A percentile compares a stretch with the other conserved stretches of the same genome.
Conservation (phyloP, 2,329 filamentous ascomycete genomes). For the Hysterium pulicare region DNA sequence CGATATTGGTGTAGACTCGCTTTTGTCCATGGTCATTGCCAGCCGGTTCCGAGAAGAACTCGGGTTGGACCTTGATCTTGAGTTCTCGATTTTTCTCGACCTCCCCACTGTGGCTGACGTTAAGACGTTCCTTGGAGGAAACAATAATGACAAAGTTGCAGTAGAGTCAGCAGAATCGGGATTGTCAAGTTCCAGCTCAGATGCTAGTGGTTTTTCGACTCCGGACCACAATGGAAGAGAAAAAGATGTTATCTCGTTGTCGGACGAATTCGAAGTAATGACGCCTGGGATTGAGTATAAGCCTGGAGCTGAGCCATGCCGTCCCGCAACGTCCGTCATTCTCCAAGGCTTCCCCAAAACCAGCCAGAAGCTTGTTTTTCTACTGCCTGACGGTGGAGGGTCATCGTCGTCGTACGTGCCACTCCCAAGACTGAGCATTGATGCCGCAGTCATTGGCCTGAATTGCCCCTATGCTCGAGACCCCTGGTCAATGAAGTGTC, state of each 20-base stretch:
- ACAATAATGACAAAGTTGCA: background rate
- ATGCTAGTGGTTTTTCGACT: constrained; percentile 23
- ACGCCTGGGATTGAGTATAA: background rate
- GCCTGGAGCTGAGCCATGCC: background rate
- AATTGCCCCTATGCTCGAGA: constrained; percentile 39
- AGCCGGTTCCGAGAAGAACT: constrained; percentile 23
- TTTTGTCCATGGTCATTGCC: constrained; percentile 20
- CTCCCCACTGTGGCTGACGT: constrained; percentile 54
- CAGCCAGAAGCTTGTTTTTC: constrained; percentile 31
- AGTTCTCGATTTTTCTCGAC: constrained; percentile 48
- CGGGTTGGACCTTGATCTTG: constrained; percentile 18
- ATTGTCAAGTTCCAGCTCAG: constrained; percentile 19
- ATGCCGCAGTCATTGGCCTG: constrained; percentile 52
- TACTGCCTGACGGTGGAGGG: constrained; percentile 50
- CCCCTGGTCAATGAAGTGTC: constrained; percentile 21
- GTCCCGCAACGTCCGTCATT: constrained; percentile 26
- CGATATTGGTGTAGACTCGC: constrained; percentile 28
- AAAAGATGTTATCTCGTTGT: background rate
- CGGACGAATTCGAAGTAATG: background rate
- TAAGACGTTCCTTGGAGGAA: constrained; percentile 46
- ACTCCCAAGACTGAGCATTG: constrained; percentile 19
- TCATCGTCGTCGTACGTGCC: constrained; percentile 43
- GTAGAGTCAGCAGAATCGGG: constrained; percentile 23
- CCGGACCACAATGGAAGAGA: constrained; percentile 45
- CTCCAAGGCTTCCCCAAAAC: constrained; percentile 46